phyloP scores from a whole-genome alignment of 352 stramenopile species.

The Pythium insidiosum region DNA sequence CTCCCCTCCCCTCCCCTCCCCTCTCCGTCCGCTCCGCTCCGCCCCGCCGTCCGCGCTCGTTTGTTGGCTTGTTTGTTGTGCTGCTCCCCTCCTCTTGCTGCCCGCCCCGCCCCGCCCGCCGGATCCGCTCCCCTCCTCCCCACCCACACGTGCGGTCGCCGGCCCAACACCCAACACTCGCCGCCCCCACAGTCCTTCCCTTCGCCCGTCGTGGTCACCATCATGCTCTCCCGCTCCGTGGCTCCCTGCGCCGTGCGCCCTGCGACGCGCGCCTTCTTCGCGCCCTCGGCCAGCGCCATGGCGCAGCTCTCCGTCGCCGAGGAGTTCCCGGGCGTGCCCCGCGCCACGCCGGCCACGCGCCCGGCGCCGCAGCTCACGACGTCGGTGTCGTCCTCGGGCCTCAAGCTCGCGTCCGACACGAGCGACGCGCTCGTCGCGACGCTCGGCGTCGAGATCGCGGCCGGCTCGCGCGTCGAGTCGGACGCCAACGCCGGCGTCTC shows the following conservation, averaged over 20 bases:
- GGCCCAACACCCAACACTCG: background rate
- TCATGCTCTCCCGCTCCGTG: background rate
- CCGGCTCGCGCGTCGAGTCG: slow-evolving; percentile 52
- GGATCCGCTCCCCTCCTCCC: no score
- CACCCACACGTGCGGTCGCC: background rate
- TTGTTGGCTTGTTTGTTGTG: no score
- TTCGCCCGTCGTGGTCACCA: background rate
- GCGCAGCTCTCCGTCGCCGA: slow-evolving; percentile 48
- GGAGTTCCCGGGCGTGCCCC: slow-evolving; percentile 49
- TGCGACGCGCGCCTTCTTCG: slow-evolving; percentile 35
- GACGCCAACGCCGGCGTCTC: slow-evolving; percentile 66
- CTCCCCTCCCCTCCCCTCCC: background rate
- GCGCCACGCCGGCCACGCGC: slow-evolving; percentile 20
- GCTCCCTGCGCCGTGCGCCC: slow-evolving; percentile 11
- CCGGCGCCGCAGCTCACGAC: slow-evolving; percentile 25
- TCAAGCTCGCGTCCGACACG: slow-evolving; percentile 59
- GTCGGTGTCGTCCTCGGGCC: slow-evolving; percentile 35
- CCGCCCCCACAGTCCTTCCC: background rate
- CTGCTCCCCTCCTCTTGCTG: no score
- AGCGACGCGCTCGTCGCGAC: slow-evolving; percentile 36
- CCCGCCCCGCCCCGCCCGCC: no score
- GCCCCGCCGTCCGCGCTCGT: no score
- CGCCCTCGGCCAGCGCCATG: slow-evolving; percentile 41
- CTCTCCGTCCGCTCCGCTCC: no score
- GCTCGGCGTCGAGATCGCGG: slow-evolving; percentile 53